Evolutionary conservation across 2,329 filamentous ascomycete genomes (phyloP), one percentile per base, ranked within the genome.

Genomic region (Fusarium zealandicum): DNA sequence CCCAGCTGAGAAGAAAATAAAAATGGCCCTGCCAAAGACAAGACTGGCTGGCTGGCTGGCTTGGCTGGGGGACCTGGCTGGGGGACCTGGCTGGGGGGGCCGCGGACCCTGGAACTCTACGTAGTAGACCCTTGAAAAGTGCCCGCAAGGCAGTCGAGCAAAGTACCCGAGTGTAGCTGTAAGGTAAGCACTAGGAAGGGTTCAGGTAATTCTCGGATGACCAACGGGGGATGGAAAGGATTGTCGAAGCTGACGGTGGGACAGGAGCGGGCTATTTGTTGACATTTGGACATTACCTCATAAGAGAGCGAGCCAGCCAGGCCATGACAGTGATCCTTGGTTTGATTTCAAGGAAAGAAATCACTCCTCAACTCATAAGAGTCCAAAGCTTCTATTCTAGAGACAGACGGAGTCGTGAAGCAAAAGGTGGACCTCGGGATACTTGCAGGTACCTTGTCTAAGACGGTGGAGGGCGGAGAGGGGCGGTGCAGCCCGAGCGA

Each of bases 71-170:
- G 18, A 25, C 22, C 28, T 41, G 54, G 35, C 22, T 25, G 16
- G 37, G 37, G 42, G 36, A n/a, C 48, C 43, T 31, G 55, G 55
- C 33, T 53, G 41, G 27, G 22, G 31, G 16, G 22, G n/a, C n/a
- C 22, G 17, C 33, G 36, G 57, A 60, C 51, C 57, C 51, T 43
- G 56, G 57, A 41, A 47, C 37, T 41, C 33, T 51, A n/a, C n/a
- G n/a, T n/a, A n/a, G n/a, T n/a, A 18, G 16, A 46, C 57, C 57
- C 57, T 57, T 52, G 52, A 42, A 12, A n/a, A n/a, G n/a, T n/a
- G n/a, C 6, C 31, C 13, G 28, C 11, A 31, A 31, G 11, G 28
- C 28, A 31, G 22, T 9, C 22, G 22, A 5, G 22, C 22, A 9
- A 25, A 25, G 22, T 25, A 25, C 7, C 22, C 8, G 22, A 25